phyloP scores from a whole-genome alignment of 2,329 filamentous ascomycete species.

The Colletotrichum sp. region DNA sequence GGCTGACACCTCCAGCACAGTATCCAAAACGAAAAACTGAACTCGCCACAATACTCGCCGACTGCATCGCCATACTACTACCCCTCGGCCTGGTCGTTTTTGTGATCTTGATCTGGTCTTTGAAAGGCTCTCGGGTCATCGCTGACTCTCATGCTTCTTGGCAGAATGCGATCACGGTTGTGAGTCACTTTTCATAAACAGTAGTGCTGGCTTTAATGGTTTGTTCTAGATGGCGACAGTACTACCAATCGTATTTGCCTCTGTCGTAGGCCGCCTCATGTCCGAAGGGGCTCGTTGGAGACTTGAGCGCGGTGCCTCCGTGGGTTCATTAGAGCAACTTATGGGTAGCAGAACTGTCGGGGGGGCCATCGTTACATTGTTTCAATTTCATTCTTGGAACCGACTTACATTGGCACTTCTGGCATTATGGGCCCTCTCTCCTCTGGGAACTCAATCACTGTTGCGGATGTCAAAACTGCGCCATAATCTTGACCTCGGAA shows the following conservation, averaged over 20 bases:
- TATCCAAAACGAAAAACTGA: neutral
- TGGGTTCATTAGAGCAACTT: constrained; percentile 30
- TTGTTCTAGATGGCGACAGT: constrained; percentile 21
- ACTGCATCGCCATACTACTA: neutral
- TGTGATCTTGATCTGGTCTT: neutral
- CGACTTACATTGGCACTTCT: constrained; percentile 26
- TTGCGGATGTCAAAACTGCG: constrained; percentile 18
- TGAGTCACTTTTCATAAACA: neutral
- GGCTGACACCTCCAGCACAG: neutral
- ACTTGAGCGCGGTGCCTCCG: constrained; percentile 29
- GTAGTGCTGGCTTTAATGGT: no score
- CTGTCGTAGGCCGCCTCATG: constrained; percentile 29
- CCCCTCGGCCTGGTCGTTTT: neutral
- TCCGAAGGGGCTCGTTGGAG: constrained; percentile 28
- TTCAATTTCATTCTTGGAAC: constrained; percentile 29
- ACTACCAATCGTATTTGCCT: constrained; percentile 34
- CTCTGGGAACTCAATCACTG: constrained; percentile 31
- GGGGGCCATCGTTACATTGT: constrained; percentile 27
- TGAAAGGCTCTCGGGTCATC: neutral
- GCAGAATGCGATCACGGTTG: neutral
- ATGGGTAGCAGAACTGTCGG: constrained; percentile 34
- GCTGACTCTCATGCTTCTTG: neutral
- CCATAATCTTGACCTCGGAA: no score
- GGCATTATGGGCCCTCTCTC: constrained; percentile 31
- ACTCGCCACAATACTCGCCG: neutral